Evolutionary conservation across 345 rosid species (phyloP), one percentile per base, ranked within the genome.

Genomic region (Melastoma malabathricum): DNA sequence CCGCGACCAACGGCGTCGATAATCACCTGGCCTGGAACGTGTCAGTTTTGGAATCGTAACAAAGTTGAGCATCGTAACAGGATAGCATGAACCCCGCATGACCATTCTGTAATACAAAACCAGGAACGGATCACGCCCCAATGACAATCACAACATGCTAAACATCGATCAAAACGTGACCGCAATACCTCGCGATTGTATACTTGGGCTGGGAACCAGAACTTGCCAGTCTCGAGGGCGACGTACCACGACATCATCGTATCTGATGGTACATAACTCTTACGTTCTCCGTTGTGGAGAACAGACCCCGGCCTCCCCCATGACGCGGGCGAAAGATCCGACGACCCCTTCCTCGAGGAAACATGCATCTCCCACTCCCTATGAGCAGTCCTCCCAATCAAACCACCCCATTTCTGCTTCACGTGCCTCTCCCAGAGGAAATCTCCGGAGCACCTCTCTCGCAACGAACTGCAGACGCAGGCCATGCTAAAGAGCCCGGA

Each of bases 151-250:
- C 19, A 8, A 29, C 56, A 8, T 43, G 59, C 29, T 31, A 46
- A 41, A 29, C n/a, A 47, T 45, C 50, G 38, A 52, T 43, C 43
- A 12, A 50, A 51, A 38, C 10, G 44, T 14, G n/a, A 17, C 18
- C 8, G 16, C 19, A 23, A 10, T 81, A 89, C 97, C 97, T 86
- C 94, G 3, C 97, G 86, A 55, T 89, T 86, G 65, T 76, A 89
- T 55, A 86, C 90, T 68, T 89, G 97, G 61, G 95, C 96, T 15
- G 90, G 95, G 72, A 89, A 86, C 80, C 83, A 75, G 56, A 83
- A 76, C 47, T 66, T 66, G 59, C 90, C 96, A 6, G 70, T 75
- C 66, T 86, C 95, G 44, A 89, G 88, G 53, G 94, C 78, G 44
- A 81, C 71, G 69, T 74, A 89, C 75, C 80, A 72, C 51, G 74